phyloP scores from a whole-genome alignment of 441 rosid genomes.

The Syzygium syzygioides region DNA sequence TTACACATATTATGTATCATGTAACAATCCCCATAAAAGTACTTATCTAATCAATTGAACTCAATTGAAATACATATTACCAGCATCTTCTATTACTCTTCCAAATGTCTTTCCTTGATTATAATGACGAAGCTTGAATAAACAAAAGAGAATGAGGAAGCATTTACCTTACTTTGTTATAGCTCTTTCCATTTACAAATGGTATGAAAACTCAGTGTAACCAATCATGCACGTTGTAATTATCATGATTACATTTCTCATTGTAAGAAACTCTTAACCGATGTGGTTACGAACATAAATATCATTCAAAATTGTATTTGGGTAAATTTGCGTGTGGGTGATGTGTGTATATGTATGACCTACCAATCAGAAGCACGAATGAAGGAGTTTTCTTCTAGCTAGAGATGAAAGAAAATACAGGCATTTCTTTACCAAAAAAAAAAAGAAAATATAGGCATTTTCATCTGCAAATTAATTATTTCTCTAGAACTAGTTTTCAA shows the following conservation, averaged over 20 bases:
- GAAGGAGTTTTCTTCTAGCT: not conserved
- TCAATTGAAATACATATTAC: not conserved
- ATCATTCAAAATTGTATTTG: not conserved
- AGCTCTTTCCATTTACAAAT: no score
- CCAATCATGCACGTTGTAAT: no score
- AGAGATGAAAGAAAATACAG: not conserved
- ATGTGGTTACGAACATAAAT: not conserved
- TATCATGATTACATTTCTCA: no score
- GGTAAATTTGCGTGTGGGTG: no score
- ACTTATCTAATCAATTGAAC: not conserved
- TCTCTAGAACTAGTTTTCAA: not conserved
- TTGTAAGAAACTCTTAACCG: no score
- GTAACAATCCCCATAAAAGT: not conserved
- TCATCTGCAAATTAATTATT: not conserved
- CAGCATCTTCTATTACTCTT: not conserved
- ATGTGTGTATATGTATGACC: not conserved
- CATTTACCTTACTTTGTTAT: not conserved
- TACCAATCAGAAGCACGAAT: not conserved
- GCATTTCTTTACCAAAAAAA: no score
- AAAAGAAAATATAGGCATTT: not conserved
- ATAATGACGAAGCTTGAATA: not conserved
- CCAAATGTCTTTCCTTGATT: not conserved
- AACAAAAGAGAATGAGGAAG: not conserved
- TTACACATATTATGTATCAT: not conserved
- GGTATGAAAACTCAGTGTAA: not conserved